Evolutionary conservation across 768 basidiomycete genomes (phyloP), one percentile per base, ranked within the genome.

Genomic region (Leccinum aurantiacum): DNA sequence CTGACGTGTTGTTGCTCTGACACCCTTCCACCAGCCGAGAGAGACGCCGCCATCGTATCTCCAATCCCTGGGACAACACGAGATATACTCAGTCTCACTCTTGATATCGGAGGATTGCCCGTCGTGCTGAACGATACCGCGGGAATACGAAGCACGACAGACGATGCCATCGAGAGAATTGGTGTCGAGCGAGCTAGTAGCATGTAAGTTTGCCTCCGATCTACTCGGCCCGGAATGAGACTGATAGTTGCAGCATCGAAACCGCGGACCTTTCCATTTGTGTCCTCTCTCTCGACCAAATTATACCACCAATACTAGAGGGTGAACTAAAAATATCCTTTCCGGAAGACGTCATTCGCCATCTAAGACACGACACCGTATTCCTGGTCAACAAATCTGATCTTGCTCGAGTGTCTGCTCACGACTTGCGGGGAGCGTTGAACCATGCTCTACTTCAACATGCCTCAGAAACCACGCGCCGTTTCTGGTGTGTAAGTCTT

Each of bases 41-140:
- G 93, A 14, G 91, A 93, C 61, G 93, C 91, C 1, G 91, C 95
- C 0, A 95, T 97, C 57, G 92, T 95, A 14, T 94, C 94, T 0
- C 80, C 88, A 4, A 79, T 93, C 19, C 90, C 94, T 0, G 94
- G 94, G 0, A 97, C 94, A 2, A 97, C 94, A 5, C 81, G 95
- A 25, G 95, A 96, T 67, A 82, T 95, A 9, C 79, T 97, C 2
- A 89, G 91, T 64, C 77, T 95, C 17, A 88, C 91, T 0, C 80
- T 97, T 1, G 92, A 97, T 70, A 87, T 95, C n/a, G 90, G 86
- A 10, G 94, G 94, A 0, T 75, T 93, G 33, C 93, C 93, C 0
- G 82, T 95, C 5, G 79, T 89, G 25, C 79, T 94, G 13, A 82
- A 87, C 1, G 95, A 97, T 69, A 96, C 95, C 0, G 95, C 94